Evolutionary conservation across 1,139 yeast genomes (phyloP).

Genomic region (Torulaspora pretoriensis): DNA sequence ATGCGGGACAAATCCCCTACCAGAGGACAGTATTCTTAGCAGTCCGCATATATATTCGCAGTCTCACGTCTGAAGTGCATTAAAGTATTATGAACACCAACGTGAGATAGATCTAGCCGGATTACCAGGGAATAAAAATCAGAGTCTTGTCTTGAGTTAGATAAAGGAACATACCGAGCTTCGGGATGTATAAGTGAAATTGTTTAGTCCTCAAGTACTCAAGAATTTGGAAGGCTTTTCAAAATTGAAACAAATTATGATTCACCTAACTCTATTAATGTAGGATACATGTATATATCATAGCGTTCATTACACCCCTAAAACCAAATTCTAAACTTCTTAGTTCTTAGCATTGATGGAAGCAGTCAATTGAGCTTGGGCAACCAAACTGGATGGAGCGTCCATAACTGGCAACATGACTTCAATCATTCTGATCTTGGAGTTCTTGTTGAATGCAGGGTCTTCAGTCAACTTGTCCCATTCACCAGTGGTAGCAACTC

Average conservation of each 20-base stretch:
- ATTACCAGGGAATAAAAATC: too few relatives aligned
- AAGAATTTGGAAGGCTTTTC: too few relatives aligned
- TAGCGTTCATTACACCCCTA: constrained; percentile 5
- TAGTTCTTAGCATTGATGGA: constrained; percentile 47
- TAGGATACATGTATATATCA: constrained; percentile 2
- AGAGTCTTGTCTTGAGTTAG: too few relatives aligned
- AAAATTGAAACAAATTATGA: neutral
- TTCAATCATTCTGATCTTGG: constrained; percentile 72
- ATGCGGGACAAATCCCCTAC: too few relatives aligned
- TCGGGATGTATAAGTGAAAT: too few relatives aligned
- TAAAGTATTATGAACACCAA: too few relatives aligned
- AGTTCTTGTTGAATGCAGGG: constrained; percentile 44
- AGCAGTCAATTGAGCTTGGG: constrained; percentile 77
- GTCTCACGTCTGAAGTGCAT: too few relatives aligned
- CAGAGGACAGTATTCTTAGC: too few relatives aligned
- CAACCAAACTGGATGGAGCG: constrained; percentile 69
- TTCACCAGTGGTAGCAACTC: constrained; percentile 63
- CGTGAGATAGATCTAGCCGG: too few relatives aligned
- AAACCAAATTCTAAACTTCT: constrained; percentile 2
- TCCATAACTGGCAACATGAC: constrained; percentile 76
- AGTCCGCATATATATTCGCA: too few relatives aligned
- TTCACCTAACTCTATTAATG: neutral
- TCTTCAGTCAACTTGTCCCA: constrained; percentile 55
- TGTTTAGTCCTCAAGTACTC: too few relatives aligned
- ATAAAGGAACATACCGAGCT: too few relatives aligned